Conservation (phyloP, 768 basidiomycete species). For the Cyclocybe cylindracea region DNA sequence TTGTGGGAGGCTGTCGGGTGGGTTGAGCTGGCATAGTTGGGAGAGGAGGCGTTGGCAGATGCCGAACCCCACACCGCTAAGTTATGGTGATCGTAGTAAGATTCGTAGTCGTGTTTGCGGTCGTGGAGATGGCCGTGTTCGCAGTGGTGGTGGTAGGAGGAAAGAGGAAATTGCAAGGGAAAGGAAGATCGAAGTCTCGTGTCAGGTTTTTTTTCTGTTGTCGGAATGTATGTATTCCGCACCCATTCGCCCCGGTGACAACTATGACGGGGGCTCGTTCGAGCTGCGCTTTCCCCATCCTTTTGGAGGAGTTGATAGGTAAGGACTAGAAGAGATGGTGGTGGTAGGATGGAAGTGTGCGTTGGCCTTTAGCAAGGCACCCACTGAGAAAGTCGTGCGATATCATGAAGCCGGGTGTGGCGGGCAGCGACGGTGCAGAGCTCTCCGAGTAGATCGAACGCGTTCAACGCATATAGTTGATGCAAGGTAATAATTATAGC, state of each 20-base stretch:
- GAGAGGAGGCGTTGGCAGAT: constrained; percentile 77
- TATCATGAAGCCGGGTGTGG: no score
- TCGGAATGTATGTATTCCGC: constrained; percentile 15
- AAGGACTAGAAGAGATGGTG: not conserved
- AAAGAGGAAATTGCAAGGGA: not conserved
- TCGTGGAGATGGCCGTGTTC: not conserved
- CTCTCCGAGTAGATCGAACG: no score
- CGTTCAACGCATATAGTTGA: not conserved
- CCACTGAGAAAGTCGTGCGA: no score
- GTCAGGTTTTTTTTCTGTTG: no score
- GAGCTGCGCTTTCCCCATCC: constrained; percentile 10
- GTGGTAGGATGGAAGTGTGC: no score
- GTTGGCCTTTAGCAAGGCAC: no score
- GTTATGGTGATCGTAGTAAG: no score
- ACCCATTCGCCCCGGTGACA: constrained; percentile 76
- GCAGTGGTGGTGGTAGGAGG: no score
- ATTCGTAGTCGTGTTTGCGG: not conserved
- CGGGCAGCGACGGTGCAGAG: no score
- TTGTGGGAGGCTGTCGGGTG: constrained; percentile 53
- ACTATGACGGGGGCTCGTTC: constrained; percentile 48
- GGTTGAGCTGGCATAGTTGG: constrained; percentile 56
- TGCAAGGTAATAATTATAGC: constrained; percentile 18
- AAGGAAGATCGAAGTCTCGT: no score
- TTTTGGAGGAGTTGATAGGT: not conserved
- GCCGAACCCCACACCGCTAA: constrained; percentile 81